Evolutionary conservation across 2,329 filamentous ascomycete genomes (phyloP), one percentile per base, ranked within the genome.

Genomic region (Plenodomus tracheiphilus): DNA sequence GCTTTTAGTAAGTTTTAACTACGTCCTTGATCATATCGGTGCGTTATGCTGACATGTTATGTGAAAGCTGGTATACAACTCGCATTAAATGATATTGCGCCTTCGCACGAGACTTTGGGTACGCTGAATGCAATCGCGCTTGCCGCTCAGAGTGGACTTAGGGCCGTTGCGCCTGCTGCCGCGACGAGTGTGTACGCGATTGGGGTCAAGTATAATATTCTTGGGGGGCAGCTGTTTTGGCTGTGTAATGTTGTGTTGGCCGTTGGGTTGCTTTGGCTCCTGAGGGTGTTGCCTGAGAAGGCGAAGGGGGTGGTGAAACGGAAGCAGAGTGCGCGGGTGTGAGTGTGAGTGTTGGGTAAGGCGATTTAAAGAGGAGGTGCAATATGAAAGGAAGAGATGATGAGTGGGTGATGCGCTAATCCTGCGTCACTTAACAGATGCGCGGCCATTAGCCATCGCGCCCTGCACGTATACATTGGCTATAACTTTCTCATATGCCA

Each of bases 1-100:
- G 77, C 80, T 2, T 88, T 87, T 64, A 91, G 74, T 76, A 64
- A 57, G 73, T 64, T n/a, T 2, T 13, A 10, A 13, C 6, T n/a
- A 18, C 13, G 5, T 28, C 11, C 10, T 20, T 9, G n/a, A 8
- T n/a, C 7, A 20, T 39, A 1, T 28, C 8, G 22, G 1, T 20
- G 11, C 41, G 2, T 9, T n/a, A 39, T 39, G 10, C 51, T 61
- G 36, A 58, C 8, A 17, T 3, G 9, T 3, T 39, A 11, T 32
- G n/a, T n/a, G n/a, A 32, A 32, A 76, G 74, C 87, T 0, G 85
- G 79, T 1, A 79, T 86, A 1, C 88, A 92, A 74, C 82, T 93
- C 8, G 84, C 84, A 0, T 65, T 93, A 25, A 93, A 93, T 68
- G 87, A 92, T 49, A 82, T 88, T 2, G 80, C 85, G 0, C 89